Conservation (phyloP, 495 filamentous ascomycete genomes). For the Aspergillus hancockii region DNA sequence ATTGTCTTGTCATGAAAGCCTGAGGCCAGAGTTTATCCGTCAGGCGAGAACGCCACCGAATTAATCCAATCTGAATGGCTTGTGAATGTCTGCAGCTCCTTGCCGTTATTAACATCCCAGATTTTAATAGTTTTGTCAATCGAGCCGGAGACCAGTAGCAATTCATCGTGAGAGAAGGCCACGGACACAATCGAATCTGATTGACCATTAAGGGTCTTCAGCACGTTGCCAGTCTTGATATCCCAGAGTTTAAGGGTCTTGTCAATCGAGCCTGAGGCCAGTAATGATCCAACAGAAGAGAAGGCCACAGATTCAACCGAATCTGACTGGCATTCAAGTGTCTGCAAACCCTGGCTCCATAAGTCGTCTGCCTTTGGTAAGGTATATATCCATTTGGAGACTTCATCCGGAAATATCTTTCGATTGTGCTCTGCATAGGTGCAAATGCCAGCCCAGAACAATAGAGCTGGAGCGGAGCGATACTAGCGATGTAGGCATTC, state of each 20-base stretch:
- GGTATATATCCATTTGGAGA: conserved; percentile 2
- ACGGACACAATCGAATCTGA: too few species aligned
- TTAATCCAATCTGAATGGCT: too few species aligned
- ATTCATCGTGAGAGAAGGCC: conserved; percentile 18
- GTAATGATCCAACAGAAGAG: conserved; percentile 16
- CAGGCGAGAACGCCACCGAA: too few species aligned
- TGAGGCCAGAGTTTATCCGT: too few species aligned
- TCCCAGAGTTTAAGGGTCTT: too few species aligned
- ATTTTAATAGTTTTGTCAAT: neutral
- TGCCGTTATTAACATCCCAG: conserved; percentile 1
- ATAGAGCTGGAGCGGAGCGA: conserved; percentile 20
- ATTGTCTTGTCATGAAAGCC: too few species aligned
- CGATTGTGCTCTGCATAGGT: conserved; percentile 30
- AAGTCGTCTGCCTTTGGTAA: conserved; percentile 13
- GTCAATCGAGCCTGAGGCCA: conserved; percentile 27
- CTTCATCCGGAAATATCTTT: conserved; percentile 4
- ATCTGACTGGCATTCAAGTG: conserved; percentile 1
- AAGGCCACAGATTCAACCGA: conserved; percentile 7
- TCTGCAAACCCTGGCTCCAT: neutral
- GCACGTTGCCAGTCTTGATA: too few species aligned
- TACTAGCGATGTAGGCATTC: conserved; percentile 33
- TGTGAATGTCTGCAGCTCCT: neutral
- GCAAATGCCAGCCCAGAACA: conserved; percentile 33
- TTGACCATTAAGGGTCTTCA: too few species aligned
- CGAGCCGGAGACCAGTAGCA: conserved; percentile 16